Conservation (phyloP, 73 alveolate species). For the Paramecium bursaria region DNA sequence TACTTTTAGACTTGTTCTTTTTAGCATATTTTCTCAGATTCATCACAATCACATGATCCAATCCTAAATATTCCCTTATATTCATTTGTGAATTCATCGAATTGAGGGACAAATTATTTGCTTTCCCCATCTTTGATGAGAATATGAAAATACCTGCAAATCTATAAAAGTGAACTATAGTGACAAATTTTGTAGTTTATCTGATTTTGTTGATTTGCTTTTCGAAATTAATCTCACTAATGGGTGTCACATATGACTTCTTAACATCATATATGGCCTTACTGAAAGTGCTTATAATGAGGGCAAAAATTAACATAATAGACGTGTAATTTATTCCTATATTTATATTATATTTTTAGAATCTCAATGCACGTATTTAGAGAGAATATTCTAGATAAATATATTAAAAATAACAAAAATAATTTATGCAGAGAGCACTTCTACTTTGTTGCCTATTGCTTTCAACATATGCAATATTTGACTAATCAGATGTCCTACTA, state of each 20-base stretch:
- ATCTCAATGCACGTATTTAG: neutral
- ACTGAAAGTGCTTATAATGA: slow-evolving; percentile 37
- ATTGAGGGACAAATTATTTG: slow-evolving; percentile 71
- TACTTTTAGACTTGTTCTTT: slow-evolving; percentile 86
- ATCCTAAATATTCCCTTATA: slow-evolving; percentile 94
- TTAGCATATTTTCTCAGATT: slow-evolving; percentile 82
- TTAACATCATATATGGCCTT: slow-evolving; percentile 53
- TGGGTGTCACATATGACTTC: slow-evolving; percentile 64
- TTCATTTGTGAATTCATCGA: slow-evolving; percentile 89
- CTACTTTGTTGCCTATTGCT: neutral
- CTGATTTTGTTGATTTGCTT: slow-evolving; percentile 68
- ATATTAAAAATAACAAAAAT: too few relatives aligned
- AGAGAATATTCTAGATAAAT: neutral
- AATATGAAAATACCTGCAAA: slow-evolving; percentile 33
- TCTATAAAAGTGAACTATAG: slow-evolving; percentile 71
- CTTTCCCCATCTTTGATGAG: slow-evolving; percentile 60
- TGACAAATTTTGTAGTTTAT: slow-evolving; percentile 71
- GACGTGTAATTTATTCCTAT: too few relatives aligned
- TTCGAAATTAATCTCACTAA: slow-evolving; percentile 67
- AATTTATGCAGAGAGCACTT: slow-evolving; percentile 2
- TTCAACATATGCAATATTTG: slow-evolving; percentile 20
- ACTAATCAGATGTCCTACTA: slow-evolving; percentile 23
- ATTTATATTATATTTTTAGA: too few relatives aligned
- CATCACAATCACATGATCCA: slow-evolving; percentile 94
- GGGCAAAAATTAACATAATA: neutral